These are phyloP conservation scores for Apiospora rasikravindrae DNA, from an alignment of 2,329 filamentous ascomycete species.

Conservation along the genomic window DNA sequence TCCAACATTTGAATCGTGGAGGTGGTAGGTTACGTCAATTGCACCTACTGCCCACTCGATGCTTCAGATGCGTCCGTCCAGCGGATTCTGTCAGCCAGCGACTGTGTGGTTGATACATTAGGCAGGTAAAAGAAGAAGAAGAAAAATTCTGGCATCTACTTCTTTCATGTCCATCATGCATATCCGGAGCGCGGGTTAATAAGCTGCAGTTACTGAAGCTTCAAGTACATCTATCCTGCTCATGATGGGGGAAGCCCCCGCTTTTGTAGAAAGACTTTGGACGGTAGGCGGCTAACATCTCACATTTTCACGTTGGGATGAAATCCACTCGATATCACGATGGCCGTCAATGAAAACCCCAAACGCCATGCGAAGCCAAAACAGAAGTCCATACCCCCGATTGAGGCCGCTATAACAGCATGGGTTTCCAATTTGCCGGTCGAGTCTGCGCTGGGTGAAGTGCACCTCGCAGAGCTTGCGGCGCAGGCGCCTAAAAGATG, in stretches of 20 bases:
- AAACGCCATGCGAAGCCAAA: background rate
- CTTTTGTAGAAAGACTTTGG: background rate
- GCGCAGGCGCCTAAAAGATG: slow-evolving; percentile 59
- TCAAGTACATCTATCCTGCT: background rate
- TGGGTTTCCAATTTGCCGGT: slow-evolving; percentile 21
- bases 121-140: no score
- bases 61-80: background rate
- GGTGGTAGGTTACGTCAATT: background rate
- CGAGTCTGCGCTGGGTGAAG: background rate
- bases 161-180: no score
- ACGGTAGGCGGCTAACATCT: background rate
- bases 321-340: background rate
- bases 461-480: slow-evolving; percentile 37
- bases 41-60: background rate
- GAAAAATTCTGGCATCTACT: no score
- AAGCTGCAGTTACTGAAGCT: background rate
- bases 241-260: background rate
- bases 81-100: background rate
- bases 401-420: slow-evolving; percentile 27
- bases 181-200: no score
- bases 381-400: slow-evolving; percentile 25
- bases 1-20: background rate
- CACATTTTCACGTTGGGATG: background rate
- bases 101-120: background rate
- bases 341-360: background rate